Evolutionary conservation across 306 rosid genomes (phyloP), one percentile per base, ranked within the genome.

Genomic region (Begonia loranthoides): DNA sequence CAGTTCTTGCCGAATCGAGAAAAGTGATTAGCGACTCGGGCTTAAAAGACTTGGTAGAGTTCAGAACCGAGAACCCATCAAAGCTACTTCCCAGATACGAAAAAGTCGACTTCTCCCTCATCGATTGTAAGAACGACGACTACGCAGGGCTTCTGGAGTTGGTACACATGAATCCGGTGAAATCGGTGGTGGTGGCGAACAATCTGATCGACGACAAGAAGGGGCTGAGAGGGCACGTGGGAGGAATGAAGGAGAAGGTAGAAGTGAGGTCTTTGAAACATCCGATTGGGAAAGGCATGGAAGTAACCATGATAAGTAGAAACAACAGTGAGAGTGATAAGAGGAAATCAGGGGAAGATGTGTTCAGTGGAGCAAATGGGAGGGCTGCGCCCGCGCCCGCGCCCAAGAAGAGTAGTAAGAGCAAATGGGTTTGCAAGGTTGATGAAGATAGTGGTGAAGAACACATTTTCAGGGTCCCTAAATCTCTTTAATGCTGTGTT

Each of bases 391-490:
- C 44, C 12, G 60, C 58, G 41, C 45, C 14, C 36, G 39, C 17
- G 41, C 51, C 44, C 12, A 50, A 22, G 57, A 57, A 49, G 56
- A 60, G 60, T 59, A 41, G 58, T 2, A 80, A 73, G 71, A 84
- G 86, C 57, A 64, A 51, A 67, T 84, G 89, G 85, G 58, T 75
- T 49, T 69, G 59, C 21, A 69, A 68, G 64, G 56, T 75, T 58
- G 94, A 84, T 66, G 70, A 84, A 67, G 68, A 80, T 46, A 77
- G 76, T 54, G 89, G 90, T 39, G 90, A 78, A 50, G 87, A 84
- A 65, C 90, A 75, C 49, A 75, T 84, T 51, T 80, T 70, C 52
- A 66, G 80, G 59, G 61, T 75, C 17, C 72, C 75, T 14, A 28
- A 46, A 46, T 66, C 13, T 28, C 36, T 28, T 7, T 28, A 28